Evolutionary conservation across 2,329 filamentous ascomycete species (phyloP).

Genomic region (Fusarium liriodendri): DNA sequence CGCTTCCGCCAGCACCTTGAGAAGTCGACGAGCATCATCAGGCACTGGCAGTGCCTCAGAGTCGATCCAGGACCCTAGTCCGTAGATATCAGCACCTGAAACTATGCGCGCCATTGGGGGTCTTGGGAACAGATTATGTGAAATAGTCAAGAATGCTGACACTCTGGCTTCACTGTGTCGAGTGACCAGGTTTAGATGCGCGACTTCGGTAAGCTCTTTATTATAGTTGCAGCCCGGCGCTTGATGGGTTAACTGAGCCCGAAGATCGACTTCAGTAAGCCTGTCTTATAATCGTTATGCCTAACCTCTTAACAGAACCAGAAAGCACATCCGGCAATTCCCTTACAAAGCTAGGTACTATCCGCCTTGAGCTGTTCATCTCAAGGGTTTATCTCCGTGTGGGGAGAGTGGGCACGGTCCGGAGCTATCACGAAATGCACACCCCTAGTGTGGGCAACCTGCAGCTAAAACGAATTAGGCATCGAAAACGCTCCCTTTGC

Average conservation of each 20-base stretch:
- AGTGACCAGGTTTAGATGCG: neutral
- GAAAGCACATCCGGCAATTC: neutral
- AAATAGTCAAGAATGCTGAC: neutral
- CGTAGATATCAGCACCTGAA: neutral
- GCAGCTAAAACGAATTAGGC: neutral
- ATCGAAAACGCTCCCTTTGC: neutral
- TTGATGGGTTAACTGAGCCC: too few relatives aligned
- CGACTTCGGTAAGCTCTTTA: neutral
- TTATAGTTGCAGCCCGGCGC: too few relatives aligned
- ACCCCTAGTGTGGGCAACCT: neutral
- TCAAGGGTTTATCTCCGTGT: neutral
- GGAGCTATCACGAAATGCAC: neutral
- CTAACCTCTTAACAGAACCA: neutral
- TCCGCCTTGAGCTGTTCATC: neutral
- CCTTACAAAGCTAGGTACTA: neutral
- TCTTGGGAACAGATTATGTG: neutral
- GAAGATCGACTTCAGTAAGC: neutral
- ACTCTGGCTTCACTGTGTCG: neutral
- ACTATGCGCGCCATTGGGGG: neutral
- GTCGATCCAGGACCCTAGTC: neutral
- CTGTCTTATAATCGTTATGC: neutral
- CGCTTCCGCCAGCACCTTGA: neutral
- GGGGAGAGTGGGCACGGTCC: neutral
- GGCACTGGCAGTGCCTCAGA: neutral
- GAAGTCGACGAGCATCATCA: neutral